phyloP scores from a whole-genome alignment of 805 yeast species.

The Tetrapisispora pingtungensis region DNA sequence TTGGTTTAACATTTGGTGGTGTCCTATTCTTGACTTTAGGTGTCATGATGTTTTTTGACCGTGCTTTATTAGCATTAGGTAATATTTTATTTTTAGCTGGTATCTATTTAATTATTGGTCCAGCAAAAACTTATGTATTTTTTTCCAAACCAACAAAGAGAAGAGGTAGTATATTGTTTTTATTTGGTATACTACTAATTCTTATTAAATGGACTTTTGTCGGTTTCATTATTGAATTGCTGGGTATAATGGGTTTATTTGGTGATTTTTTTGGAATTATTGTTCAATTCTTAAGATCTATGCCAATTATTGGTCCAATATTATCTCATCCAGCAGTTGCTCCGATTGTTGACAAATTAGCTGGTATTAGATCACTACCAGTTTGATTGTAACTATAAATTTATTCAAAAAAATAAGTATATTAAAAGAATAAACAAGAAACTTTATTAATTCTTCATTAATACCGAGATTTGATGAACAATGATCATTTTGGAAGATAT shows the following conservation, averaged over 20 bases:
- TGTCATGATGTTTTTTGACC: slow-evolving; percentile 73
- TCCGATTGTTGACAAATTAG: slow-evolving; percentile 55
- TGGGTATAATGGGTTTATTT: slow-evolving; percentile 85
- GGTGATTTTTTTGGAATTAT: slow-evolving; percentile 91
- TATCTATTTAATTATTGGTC: slow-evolving; percentile 75
- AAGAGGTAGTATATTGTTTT: slow-evolving; percentile 76
- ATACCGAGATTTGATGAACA: no score
- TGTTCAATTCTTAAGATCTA: slow-evolving; percentile 72
- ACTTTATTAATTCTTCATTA: no score
- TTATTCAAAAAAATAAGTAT: no score
- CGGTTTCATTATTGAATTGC: slow-evolving; percentile 75
- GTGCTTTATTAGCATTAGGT: slow-evolving; percentile 83
- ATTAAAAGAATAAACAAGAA: no score
- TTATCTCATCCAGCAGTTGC: slow-evolving; percentile 75
- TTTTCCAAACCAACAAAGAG: slow-evolving; percentile 81
- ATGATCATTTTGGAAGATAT: no score
- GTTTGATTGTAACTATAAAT: no score
- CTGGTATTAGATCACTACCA: slow-evolving; percentile 61
- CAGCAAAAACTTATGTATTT: slow-evolving; percentile 69
- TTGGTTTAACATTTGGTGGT: slow-evolving; percentile 81
- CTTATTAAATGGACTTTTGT: slow-evolving; percentile 65
- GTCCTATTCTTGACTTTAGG: slow-evolving; percentile 73
- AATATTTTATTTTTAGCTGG: slow-evolving; percentile 76
- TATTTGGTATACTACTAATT: slow-evolving; percentile 65
- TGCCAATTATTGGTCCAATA: slow-evolving; percentile 81